A percentile compares a stretch with the other conserved stretches of the same genome.
These are phyloP conservation scores for Fusarium verticillioides DNA, from an alignment of 2,329 filamentous ascomycete genomes.

Conservation along the genomic window DNA sequence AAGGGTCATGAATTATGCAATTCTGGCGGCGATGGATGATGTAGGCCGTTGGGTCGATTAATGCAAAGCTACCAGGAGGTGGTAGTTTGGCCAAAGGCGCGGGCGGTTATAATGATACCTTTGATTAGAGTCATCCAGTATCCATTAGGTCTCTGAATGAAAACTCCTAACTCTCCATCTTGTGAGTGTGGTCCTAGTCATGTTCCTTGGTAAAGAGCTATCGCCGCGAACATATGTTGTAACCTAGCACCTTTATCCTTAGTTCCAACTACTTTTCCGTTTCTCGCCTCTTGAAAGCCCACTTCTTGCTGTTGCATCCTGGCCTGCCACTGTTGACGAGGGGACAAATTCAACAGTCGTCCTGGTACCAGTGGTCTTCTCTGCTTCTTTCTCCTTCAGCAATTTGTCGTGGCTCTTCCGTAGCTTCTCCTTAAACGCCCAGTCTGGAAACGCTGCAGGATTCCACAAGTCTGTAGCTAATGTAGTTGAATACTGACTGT, in stretches of 20 bases:
- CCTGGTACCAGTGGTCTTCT: slow-evolving; percentile 55
- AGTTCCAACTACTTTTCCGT: slow-evolving; percentile 51
- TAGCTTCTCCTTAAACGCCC: slow-evolving; percentile 63
- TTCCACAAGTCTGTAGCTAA: slow-evolving; percentile 68
- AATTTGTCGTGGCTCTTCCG: slow-evolving; percentile 60
- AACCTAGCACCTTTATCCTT: not conserved
- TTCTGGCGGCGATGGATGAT: not conserved
- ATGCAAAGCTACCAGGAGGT: slow-evolving; percentile 23
- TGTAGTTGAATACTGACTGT: slow-evolving; percentile 74
- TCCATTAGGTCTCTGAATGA: slow-evolving; percentile 22
- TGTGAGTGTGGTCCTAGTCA: slow-evolving; percentile 7
- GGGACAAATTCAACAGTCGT: slow-evolving; percentile 63
- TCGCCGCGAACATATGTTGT: not conserved
- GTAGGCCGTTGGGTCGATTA: slow-evolving; percentile 10
- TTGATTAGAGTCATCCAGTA: slow-evolving; percentile 35
- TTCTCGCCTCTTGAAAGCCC: slow-evolving; percentile 47
- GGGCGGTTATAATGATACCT: slow-evolving; percentile 49
- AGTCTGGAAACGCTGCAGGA: slow-evolving; percentile 64
- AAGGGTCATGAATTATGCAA: not conserved
- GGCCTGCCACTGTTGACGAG: slow-evolving; percentile 37
- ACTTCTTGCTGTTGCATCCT: slow-evolving; percentile 34
- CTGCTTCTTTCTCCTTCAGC: slow-evolving; percentile 57
- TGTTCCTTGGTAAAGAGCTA: not conserved
- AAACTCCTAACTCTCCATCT: slow-evolving; percentile 23
- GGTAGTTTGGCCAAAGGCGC: slow-evolving; percentile 34